A percentile compares a stretch with the other conserved stretches of the same genome.
These are phyloP conservation scores for Parathielavia hyrcaniae DNA, from an alignment of 495 filamentous ascomycete species.

Conservation along the genomic window DNA sequence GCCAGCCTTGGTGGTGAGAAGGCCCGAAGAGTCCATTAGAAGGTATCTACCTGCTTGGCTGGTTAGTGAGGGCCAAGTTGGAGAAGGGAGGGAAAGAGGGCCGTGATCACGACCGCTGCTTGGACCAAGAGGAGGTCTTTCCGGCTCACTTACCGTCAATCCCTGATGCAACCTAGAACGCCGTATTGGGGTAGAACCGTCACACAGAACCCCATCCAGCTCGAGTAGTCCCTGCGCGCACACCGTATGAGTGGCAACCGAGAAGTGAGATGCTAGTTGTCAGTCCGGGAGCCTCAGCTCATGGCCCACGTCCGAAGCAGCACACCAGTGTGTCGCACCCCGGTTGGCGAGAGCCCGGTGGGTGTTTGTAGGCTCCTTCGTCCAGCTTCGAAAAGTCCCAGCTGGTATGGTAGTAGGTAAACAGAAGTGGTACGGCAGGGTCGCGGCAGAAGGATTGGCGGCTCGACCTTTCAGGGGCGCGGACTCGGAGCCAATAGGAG, in stretches of 20 bases:
- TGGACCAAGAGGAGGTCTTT: background rate
- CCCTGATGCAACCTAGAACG: background rate
- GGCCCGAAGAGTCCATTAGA: background rate
- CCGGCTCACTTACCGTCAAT: conserved; percentile 10
- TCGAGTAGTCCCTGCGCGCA: conserved; percentile 5
- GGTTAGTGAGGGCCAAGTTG: background rate
- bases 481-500: conserved; percentile 13
- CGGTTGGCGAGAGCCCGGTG: background rate
- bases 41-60: background rate
- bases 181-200: conserved; percentile 1
- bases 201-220: background rate
- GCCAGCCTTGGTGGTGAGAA: background rate
- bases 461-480: conserved; percentile 1
- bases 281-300: background rate
- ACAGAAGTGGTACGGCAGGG: background rate
- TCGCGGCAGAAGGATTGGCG: conserved; percentile 14
- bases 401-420: background rate
- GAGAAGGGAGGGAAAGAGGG: background rate
- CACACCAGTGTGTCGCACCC: background rate
- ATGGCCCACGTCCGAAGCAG: background rate
- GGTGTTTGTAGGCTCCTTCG: conserved; percentile 4
- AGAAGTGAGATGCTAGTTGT: conserved; percentile 9
- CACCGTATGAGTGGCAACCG: conserved; percentile 12
- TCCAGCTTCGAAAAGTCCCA: background rate
- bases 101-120: background rate